Percentiles rank a stretch among this genome's conserved stretches.
These are phyloP conservation scores for Talaromyces rugulosus DNA, from an alignment of 2,329 filamentous ascomycete genomes.

Conservation along the genomic window DNA sequence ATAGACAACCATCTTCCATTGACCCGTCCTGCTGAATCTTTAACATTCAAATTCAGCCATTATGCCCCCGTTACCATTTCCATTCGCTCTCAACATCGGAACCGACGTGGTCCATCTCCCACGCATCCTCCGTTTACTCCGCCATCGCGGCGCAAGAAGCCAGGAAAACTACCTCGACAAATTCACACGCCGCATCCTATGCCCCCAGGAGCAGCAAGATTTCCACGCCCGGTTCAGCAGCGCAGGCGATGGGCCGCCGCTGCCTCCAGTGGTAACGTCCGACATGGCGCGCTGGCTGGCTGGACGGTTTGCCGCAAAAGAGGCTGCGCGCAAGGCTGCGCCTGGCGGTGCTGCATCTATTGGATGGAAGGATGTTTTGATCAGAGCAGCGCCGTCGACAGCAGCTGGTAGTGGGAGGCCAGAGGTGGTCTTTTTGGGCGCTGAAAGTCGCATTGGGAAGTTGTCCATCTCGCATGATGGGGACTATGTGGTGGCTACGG, in stretches of 20 bases:
- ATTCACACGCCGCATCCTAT: constrained; percentile 39
- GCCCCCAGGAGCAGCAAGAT: constrained; percentile 34
- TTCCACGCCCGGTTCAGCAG: constrained; percentile 29
- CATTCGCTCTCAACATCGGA: constrained; percentile 65
- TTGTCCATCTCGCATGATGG: constrained; percentile 86
- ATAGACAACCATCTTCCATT: neutral
- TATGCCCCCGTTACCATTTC: constrained; percentile 50
- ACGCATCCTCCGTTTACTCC: constrained; percentile 60
- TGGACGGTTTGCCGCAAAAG: constrained; percentile 67
- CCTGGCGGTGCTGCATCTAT: constrained; percentile 49
- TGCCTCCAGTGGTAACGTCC: constrained; percentile 14
- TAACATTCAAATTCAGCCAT: neutral
- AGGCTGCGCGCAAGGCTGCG: constrained; percentile 70
- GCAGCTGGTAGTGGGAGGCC: constrained; percentile 27
- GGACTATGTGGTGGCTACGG: constrained; percentile 62
- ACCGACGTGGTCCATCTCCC: constrained; percentile 72
- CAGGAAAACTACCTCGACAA: constrained; percentile 25
- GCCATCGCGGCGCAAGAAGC: constrained; percentile 31
- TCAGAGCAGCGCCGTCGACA: constrained; percentile 24
- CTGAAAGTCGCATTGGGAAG: constrained; percentile 54
- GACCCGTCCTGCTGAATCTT: neutral
- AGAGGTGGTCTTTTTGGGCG: constrained; percentile 33
- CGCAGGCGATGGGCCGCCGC: constrained; percentile 2
- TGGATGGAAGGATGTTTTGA: constrained; percentile 58
- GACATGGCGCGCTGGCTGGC: constrained; percentile 42